phyloP scores from a whole-genome alignment of 2,329 filamentous ascomycete genomes.

The Apiospora hydei region DNA sequence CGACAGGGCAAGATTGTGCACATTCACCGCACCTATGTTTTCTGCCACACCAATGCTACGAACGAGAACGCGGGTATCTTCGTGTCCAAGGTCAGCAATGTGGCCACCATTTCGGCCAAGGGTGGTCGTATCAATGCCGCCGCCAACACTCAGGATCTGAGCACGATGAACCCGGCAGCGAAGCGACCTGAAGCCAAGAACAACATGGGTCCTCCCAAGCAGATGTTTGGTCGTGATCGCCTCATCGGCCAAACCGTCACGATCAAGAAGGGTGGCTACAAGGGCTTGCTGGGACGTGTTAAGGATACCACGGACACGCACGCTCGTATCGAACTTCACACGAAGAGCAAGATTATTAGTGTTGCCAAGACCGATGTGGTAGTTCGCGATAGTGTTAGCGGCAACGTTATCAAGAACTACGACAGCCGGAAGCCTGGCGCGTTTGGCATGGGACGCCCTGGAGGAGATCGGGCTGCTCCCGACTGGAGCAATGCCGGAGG shows the following conservation, averaged over 20 bases:
- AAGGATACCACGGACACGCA: constrained; percentile 90
- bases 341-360: constrained; percentile 90
- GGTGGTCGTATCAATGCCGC: constrained; percentile 76
- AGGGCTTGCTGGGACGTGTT: constrained; percentile 92
- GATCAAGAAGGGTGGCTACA: constrained; percentile 86
- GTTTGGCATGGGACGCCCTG: constrained; percentile 47
- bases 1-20: constrained; percentile 90
- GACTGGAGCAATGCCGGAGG: constrained; percentile 68
- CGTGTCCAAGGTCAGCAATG: constrained; percentile 83
- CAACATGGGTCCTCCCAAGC: constrained; percentile 72
- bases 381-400: constrained; percentile 85
- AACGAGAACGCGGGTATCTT: constrained; percentile 91
- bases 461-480: constrained; percentile 50
- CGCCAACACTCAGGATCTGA: constrained; percentile 76
- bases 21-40: constrained; percentile 91
- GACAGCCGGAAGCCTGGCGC: constrained; percentile 53
- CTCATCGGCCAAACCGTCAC: constrained; percentile 91
- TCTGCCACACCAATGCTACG: constrained; percentile 83
- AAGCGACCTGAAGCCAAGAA: constrained; percentile 68
- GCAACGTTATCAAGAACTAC: constrained; percentile 77
- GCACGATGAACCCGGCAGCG: constrained; percentile 90
- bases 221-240: constrained; percentile 78
- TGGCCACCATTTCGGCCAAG: constrained; percentile 92
- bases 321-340: constrained; percentile 91
- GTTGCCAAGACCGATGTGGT: constrained; percentile 82